Evolutionary conservation across 2,329 filamentous ascomycete species (phyloP), one percentile per base, ranked within the genome.

Genomic region (Phaeophleospora eucalypticola): DNA sequence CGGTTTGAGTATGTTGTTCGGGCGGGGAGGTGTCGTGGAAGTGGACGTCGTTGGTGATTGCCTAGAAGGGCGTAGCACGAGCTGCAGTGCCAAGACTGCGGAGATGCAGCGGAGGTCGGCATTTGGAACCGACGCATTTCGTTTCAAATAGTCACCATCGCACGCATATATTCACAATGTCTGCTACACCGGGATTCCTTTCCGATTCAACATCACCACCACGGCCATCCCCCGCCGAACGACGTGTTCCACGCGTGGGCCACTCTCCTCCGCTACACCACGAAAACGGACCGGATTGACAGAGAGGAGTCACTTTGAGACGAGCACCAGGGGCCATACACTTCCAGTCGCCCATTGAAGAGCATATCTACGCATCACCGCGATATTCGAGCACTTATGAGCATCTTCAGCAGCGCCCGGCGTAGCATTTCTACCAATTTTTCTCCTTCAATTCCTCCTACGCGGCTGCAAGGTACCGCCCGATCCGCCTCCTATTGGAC

Each of bases 401-500:
- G 24, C 24, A 12, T 29, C 24, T 29, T 12, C 24, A 6, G 24
- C 24, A 29, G 24, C 12, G 24, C 12, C 24, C 24, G 24, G 24
- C 24, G 24, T 6, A 29, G 24, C 24, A 29, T 29, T 12, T 41
- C 24, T 9, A 18, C 24, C 29, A 16, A 18, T 18, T 17, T 24
- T 17, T 20, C 32, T 27, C 27, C 3, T 3, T 29, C n/a, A 17
- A 8, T 15, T 12, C n/a, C n/a, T 3, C 24, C 9, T 18, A 12
- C 24, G 24, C 24, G 15, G 20, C 41, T 44, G 41, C 46, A 43
- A 45, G 45, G 39, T 43, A 43, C 45, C 18, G 39, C 33, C 21
- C 19, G 34, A n/a, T 21, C n/a, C 29, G 41, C 39, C 39, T 46
- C 46, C 43, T 21, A 48, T 46, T 45, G 47, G 47, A 39, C 40